phyloP scores from a whole-genome alignment of 148 eudicot species.

The Talinum fruticosum region DNA sequence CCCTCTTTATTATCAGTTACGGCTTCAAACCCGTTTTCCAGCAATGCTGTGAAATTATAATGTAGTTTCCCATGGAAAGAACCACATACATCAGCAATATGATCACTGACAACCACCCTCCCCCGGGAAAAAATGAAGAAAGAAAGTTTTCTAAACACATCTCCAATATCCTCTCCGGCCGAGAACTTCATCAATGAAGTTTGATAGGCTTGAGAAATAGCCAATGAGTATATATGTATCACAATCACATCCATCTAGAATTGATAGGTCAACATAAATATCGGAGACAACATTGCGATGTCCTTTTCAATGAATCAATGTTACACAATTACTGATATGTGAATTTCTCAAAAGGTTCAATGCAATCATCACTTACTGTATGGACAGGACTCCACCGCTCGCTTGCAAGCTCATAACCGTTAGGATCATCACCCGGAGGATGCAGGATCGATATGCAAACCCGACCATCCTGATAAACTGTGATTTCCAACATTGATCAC shows the following conservation, averaged over 20 bases:
- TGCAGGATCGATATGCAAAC: constrained; percentile 98
- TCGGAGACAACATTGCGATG: neutral
- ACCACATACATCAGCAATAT: neutral
- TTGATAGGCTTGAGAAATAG: neutral
- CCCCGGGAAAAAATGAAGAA: too few species aligned
- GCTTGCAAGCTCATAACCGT: constrained; percentile 98
- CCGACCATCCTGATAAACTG: constrained; percentile 88
- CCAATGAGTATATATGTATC: neutral
- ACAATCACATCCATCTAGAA: neutral
- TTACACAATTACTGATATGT: neutral
- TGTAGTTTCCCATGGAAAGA: neutral
- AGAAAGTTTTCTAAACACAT: neutral
- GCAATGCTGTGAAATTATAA: neutral
- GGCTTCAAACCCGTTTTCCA: neutral
- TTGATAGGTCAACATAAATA: neutral
- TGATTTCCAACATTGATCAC: neutral
- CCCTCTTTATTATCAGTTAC: neutral
- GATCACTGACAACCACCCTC: neutral
- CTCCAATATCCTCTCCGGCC: neutral
- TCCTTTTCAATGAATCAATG: neutral
- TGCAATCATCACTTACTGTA: constrained; percentile 51
- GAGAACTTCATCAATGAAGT: too few species aligned
- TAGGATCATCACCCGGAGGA: constrained; percentile 99
- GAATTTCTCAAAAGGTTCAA: neutral
- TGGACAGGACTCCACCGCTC: constrained; percentile 99